A percentile compares a stretch with the other conserved stretches of the same genome.
Evolutionary conservation across 2,329 filamentous ascomycete genomes (phyloP).

Genomic region (Podosphaera xanthii): DNA sequence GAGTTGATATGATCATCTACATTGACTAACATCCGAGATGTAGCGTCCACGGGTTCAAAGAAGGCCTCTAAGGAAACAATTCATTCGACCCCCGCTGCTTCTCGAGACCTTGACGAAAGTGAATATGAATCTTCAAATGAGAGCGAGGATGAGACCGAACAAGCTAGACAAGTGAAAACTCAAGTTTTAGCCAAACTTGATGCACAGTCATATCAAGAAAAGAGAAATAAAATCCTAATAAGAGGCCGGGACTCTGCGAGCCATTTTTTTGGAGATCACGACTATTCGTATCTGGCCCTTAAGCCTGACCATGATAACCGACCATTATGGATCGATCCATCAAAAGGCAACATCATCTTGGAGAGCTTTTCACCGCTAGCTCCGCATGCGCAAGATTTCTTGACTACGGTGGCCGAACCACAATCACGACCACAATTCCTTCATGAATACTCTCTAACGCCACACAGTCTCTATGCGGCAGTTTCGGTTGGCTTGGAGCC

Average conservation of each 20-base stretch:
- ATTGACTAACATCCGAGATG: slow-evolving; percentile 16
- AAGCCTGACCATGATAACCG: slow-evolving; percentile 79
- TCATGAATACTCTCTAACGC: slow-evolving; percentile 81
- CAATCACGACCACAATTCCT: slow-evolving; percentile 73
- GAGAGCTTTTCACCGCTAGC: slow-evolving; percentile 86
- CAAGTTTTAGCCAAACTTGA: slow-evolving; percentile 28
- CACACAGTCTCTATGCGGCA: slow-evolving; percentile 84
- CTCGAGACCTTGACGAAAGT: slow-evolving; percentile 32
- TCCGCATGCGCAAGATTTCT: slow-evolving; percentile 71
- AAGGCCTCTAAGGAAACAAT: slow-evolving; percentile 35
- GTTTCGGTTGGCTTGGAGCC: slow-evolving; percentile 84
- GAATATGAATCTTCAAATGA: slow-evolving; percentile 23
- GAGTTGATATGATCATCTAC: slow-evolving; percentile 4
- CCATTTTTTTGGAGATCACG: slow-evolving; percentile 15
- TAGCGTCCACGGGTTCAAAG: slow-evolving; percentile 23
- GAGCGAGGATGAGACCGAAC: slow-evolving; percentile 27
- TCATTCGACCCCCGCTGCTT: slow-evolving; percentile 36
- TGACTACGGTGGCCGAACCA: slow-evolving; percentile 89
- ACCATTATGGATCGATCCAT: slow-evolving; percentile 81
- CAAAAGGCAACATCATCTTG: slow-evolving; percentile 67
- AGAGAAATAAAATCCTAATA: slow-evolving; percentile 2
- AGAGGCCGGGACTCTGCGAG: slow-evolving; percentile 15
- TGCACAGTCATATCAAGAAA: slow-evolving; percentile 11
- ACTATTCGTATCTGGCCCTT: slow-evolving; percentile 62
- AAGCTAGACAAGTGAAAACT: slow-evolving; percentile 30